Base-by-base conservation (phyloP, 1,284 basidiomycete species). In the Earliella scabrosa region DNA sequence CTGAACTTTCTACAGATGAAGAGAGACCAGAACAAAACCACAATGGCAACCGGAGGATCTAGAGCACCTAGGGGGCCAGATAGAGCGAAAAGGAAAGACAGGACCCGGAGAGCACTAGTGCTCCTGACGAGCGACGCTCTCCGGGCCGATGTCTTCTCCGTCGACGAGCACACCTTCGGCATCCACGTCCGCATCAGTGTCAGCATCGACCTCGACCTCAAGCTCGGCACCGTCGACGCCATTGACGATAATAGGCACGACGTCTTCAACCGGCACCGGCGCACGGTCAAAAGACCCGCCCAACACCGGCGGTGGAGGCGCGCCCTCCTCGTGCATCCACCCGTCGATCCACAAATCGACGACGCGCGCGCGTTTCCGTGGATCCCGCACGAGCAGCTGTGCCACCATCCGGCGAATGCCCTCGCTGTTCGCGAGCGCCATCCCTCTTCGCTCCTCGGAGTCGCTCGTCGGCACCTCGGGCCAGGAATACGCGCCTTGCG, bases 401-500 rank as follows among this genome's bases (percentile, higher is more conserved):
- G 71, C 79, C 0, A 92, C 90, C 35, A 92, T 75, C 27, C 79
- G 65, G 62, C 76, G 78, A 40, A 82, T 75, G 3, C 79, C 81
- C n/a, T 68, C 70, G 50, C 79, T 82, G 34, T 68, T 66, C 39
- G 77, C 77, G n/a, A 86, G 74, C 23, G 57, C 64, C 4, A 58
- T 46, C 8, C 66, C 69, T 14, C 50, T 38, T 24, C 46, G 45
- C 24, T 27, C 34, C 36, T 20, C 69, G 60, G 18, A 55, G 56
- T 32, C 64, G 48, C 43, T 59, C 39, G 39, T 3, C 38, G 38
- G 54, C 32, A 59, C 57, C 32, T 65, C 75, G 18, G 88, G 90
- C 90, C 90, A 94, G 39, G 75, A 69, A 70, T 87, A 94, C 64
- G 90, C 87, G 43, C 86, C 89, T 66, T 86, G 83, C 4, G 91